A percentile compares a stretch with the other conserved stretches of the same genome.
Evolutionary conservation across 2,329 filamentous ascomycete species (phyloP).

Genomic region (Cytospora leucostoma): DNA sequence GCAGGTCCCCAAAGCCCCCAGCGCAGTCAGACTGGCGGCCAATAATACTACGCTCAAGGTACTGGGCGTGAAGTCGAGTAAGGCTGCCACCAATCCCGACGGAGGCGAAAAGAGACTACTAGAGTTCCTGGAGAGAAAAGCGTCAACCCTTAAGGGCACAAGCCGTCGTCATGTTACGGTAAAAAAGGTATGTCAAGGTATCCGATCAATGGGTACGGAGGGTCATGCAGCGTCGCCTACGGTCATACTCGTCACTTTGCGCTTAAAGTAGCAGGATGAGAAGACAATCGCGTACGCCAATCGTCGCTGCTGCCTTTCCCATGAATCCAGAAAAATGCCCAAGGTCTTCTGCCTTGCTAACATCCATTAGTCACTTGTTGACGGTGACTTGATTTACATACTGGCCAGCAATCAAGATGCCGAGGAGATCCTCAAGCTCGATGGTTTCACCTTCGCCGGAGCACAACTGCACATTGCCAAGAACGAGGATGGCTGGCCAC

Average conservation of each 20-base stretch:
- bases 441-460: constrained; percentile 70
- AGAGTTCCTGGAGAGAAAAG: constrained; percentile 71
- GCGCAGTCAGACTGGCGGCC: constrained; percentile 31
- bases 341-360: constrained; percentile 63
- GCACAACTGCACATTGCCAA: constrained; percentile 58
- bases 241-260: constrained; percentile 44
- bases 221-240: constrained; percentile 42
- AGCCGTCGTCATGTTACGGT: constrained; percentile 63
- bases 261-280: constrained; percentile 42
- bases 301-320: constrained; percentile 41
- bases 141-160: constrained; percentile 41
- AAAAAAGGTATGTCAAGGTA: constrained; percentile 71
- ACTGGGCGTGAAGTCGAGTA: constrained; percentile 67
- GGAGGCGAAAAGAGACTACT: constrained; percentile 67
- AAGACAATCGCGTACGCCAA: constrained; percentile 39
- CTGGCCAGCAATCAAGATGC: constrained; percentile 65
- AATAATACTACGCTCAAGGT: constrained; percentile 50
- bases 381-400: constrained; percentile 70
- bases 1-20: constrained; percentile 31
- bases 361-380: constrained; percentile 67
- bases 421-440: constrained; percentile 65
- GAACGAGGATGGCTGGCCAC: constrained; percentile 45
- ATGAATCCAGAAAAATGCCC: constrained; percentile 39
- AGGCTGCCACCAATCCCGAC: constrained; percentile 65
- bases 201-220: constrained; percentile 47